Base-by-base conservation (phyloP, 2,329 filamentous ascomycete species). In the Botryotinia narcissicola region DNA sequence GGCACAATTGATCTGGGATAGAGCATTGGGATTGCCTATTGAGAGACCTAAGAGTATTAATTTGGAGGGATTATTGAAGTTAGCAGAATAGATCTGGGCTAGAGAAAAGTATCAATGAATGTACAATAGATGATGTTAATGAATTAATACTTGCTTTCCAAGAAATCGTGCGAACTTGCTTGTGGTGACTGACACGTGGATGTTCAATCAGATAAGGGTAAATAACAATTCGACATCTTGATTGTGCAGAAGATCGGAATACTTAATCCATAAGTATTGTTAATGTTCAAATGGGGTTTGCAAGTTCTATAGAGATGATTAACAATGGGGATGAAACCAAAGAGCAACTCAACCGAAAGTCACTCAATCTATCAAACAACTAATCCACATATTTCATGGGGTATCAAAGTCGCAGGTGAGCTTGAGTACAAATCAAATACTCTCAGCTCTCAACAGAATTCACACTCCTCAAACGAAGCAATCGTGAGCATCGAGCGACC, bases 31-130 rank as follows among this genome's bases (percentile, higher is more conserved):
- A 71, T 86, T 98, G 81, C 96, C 96, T 18, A 99, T 99, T 80
- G 96, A 99, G 90, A 88, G 95, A 75, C 96, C 96, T 68, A 99
- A 99, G 92, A 97, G 93, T 84, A 97, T 98, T 82, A 96, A 97
- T 84, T 86, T 99, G 73, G 88, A 93, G 82, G 95, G 95, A 18
- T 85, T 99, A 78, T 85, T 97, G 78, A 92, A 95, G 83, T 82
- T 89, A 81, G 88, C 87, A 48, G 87, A 88, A 81, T 70, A 73
- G 66, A 48, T 32, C 1, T 1, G n/a, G n/a, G 6, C n/a, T 57
- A 69, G 10, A 12, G 6, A 4, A 57, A 40, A 7, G 37, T 16
- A 20, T 7, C 9, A 22, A 0, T 16, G 25, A 1, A n/a, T 14
- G 22, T n/a, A 57, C 3, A 32, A 12, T 8, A 46, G 40, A 64